Evolutionary conservation across 202 grass and related monocot genomes (phyloP), one percentile per base, ranked within the genome.

Genomic region (Bolboschoenoplectus hybrid): DNA sequence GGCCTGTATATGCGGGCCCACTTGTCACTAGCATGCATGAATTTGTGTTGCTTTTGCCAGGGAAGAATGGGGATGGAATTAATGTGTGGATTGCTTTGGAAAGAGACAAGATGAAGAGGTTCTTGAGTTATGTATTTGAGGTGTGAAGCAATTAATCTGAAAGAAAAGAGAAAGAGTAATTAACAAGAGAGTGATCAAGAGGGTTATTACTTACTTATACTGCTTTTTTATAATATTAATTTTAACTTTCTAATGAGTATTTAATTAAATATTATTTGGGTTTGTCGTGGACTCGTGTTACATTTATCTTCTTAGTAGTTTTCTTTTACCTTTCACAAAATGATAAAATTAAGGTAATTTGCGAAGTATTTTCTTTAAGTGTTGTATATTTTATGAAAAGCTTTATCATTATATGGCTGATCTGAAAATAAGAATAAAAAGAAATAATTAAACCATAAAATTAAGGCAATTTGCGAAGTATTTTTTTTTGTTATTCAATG

Each of bases 11-110:
- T 70, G 86, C 85, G 16, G 89, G 89, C 49, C 86, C 89, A 74
- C 86, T 91, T 83, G 89, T 83, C 45, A 74, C 67, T 56, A 61
- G 51, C 46, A 85, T 91, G 89, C 43, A 79, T 77, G 89, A 88
- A 76, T 88, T 91, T 67, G 89, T 91, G 82, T 55, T 91, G 35
- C 89, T 91, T n/a, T 81, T 88, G 14, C 47, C 86, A 19, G 85
- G 81, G 9, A 80, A 77, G 34, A 41, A 75, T 82, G 85, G 85
- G 7, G 56, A 63, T 64, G 89, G 85, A 62, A 76, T 91, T 7
- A 85, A 85, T 74, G 86, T 88, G 20, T 91, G 89, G 89, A 68
- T 88, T 10, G 72, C 86, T 62, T 16, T 91, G 75, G 86, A 71
- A 44, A 26, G 80, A 44, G 69, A 85, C 32, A 85, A 82, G 56